Percentiles rank a stretch among this genome's conserved stretches.
Evolutionary conservation across 2,329 filamentous ascomycete species (phyloP).

Genomic region (Sporothrix protearum): DNA sequence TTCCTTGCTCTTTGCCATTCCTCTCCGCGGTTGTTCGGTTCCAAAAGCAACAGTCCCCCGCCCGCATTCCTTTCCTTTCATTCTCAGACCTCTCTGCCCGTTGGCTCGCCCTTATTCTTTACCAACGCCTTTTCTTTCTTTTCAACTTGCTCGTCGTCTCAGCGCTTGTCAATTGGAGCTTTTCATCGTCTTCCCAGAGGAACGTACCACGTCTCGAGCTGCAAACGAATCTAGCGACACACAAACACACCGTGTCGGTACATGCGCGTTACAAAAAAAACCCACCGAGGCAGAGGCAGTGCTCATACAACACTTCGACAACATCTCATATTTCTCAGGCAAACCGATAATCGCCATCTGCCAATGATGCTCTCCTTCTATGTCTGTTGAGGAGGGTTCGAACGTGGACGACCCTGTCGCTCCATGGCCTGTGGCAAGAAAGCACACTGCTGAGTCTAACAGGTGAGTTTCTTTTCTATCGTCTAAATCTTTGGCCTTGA

Average conservation of each 20-base stretch:
- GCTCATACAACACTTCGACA: neutral
- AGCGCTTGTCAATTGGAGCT: neutral
- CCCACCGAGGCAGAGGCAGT: neutral
- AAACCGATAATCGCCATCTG: constrained; percentile 6
- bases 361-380: constrained; percentile 25
- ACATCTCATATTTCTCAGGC: constrained; percentile 8
- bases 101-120: neutral
- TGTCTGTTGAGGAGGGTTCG: constrained; percentile 22
- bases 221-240: neutral
- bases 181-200: neutral
- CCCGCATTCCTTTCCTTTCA: neutral
- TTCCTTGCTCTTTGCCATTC: neutral
- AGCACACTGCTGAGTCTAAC: constrained; percentile 4
- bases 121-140: neutral
- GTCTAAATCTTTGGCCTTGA: too few species aligned
- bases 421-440: constrained; percentile 18
- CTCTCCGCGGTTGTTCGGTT: neutral
- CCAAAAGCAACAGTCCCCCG: neutral
- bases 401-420: constrained; percentile 19
- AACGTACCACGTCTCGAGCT: neutral
- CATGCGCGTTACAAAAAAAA: neutral
- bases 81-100: neutral
- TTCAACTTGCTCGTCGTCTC: neutral
- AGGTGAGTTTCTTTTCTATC: constrained; percentile 20
- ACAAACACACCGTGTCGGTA: neutral